These are phyloP conservation scores for Botryotinia narcissicola DNA, from an alignment of 2,329 filamentous ascomycete species.

Conservation along the genomic window DNA sequence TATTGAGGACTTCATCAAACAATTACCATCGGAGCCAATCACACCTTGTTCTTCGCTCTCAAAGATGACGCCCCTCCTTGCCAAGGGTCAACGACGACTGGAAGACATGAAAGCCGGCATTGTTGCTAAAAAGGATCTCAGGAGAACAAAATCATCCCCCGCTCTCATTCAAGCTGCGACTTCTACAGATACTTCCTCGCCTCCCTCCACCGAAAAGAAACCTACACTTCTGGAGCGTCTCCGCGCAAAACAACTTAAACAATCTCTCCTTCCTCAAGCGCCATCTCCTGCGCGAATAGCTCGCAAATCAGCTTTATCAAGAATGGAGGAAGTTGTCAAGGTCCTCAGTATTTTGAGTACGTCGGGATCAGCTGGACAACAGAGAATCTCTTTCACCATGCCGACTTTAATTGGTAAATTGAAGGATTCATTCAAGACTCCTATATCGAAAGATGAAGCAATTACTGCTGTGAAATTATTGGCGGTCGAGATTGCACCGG, in stretches of 20 bases:
- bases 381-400: constrained; percentile 64
- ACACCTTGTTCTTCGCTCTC: constrained; percentile 50
- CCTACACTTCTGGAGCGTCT: constrained; percentile 75
- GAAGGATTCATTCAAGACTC: constrained; percentile 57
- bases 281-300: constrained; percentile 55
- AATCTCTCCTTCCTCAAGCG: constrained; percentile 45
- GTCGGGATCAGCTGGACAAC: constrained; percentile 49
- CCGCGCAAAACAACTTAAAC: constrained; percentile 63
- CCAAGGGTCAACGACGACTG: constrained; percentile 67
- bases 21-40: constrained; percentile 56
- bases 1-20: constrained; percentile 48
- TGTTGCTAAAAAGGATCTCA: constrained; percentile 49
- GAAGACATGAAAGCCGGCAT: constrained; percentile 64
- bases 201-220: constrained; percentile 42
- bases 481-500: constrained; percentile 46
- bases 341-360: constrained; percentile 66
- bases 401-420: constrained; percentile 61
- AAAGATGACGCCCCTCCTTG: constrained; percentile 56
- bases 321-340: constrained; percentile 65
- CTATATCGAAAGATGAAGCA: constrained; percentile 49
- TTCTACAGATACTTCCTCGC: constrained; percentile 17
- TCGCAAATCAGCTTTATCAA: constrained; percentile 63
- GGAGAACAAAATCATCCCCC: constrained; percentile 39
- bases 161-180: constrained; percentile 2
- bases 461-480: constrained; percentile 48